Conservation (phyloP, 352 stramenopile species). For the Ophiocytium majus region DNA sequence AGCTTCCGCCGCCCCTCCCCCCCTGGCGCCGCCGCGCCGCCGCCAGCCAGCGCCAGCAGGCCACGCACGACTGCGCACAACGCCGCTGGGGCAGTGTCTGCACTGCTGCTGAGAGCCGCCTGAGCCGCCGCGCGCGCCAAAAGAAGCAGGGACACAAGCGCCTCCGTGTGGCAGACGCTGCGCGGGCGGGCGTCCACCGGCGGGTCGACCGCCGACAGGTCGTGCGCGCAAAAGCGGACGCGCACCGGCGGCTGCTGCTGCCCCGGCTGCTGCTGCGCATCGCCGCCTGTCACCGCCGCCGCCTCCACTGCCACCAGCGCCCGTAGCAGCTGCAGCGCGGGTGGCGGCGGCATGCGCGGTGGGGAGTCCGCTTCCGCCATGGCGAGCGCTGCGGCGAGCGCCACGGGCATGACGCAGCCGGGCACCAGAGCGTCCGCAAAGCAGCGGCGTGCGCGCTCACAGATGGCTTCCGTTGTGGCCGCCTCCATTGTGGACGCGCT, state of each 20-base stretch:
- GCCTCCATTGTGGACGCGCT: not conserved
- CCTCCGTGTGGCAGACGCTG: slow-evolving; percentile 22
- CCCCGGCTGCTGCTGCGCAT: not conserved
- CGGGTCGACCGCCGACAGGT: slow-evolving; percentile 40
- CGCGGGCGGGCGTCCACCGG: slow-evolving; percentile 26
- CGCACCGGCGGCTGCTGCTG: not conserved
- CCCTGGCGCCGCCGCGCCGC: not conserved
- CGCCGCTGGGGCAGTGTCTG: no score
- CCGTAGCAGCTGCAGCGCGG: slow-evolving; percentile 5
- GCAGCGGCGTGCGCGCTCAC: slow-evolving; percentile 15
- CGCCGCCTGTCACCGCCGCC: slow-evolving; percentile 14
- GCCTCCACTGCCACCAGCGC: slow-evolving; percentile 18
- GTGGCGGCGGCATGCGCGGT: not conserved
- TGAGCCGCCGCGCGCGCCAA: not conserved
- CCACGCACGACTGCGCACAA: no score
- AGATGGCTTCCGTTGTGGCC: slow-evolving; percentile 3
- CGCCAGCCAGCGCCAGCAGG: no score
- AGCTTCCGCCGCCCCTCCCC: not conserved
- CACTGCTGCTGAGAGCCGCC: no score
- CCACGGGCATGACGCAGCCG: slow-evolving; percentile 25
- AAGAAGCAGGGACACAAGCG: not conserved
- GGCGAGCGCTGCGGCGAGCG: slow-evolving; percentile 21
- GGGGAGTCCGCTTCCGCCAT: not conserved
- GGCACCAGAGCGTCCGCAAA: slow-evolving; percentile 1
- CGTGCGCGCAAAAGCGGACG: slow-evolving; percentile 33